A percentile compares a stretch with the other conserved stretches of the same genome.
phyloP scores from a whole-genome alignment of 1,284 basidiomycete genomes.

The Pseudozyma thailandica region DNA sequence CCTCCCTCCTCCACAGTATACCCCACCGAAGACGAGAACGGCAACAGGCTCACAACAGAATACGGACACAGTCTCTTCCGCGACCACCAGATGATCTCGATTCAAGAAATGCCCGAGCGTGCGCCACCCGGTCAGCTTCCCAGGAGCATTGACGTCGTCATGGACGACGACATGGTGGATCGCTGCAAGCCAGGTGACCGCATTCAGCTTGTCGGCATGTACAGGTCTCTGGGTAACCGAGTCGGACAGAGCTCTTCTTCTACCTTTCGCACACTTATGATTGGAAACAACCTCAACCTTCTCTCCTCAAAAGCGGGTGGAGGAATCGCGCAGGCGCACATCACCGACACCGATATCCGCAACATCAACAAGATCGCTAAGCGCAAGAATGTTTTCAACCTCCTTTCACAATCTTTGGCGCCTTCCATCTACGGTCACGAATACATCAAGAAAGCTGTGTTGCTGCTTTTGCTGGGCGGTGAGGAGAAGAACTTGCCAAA shows the following conservation, averaged over 20 bases:
- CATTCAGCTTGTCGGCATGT: conserved; percentile 94
- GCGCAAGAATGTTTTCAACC: conserved; percentile 80
- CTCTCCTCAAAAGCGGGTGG: conserved; percentile 95
- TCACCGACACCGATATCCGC: conserved; percentile 95
- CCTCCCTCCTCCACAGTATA: conserved; percentile 69
- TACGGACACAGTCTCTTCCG: conserved; percentile 91
- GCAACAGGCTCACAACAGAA: conserved; percentile 87
- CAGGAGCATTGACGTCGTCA: conserved; percentile 91
- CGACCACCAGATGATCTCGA: conserved; percentile 96
- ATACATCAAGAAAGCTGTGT: conserved; percentile 92
- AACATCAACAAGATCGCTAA: conserved; percentile 94
- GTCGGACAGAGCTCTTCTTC: conserved; percentile 77
- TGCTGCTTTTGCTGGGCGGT: conserved; percentile 91
- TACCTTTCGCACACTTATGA: conserved; percentile 88
- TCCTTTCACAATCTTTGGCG: conserved; percentile 93
- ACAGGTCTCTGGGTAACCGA: conserved; percentile 87
- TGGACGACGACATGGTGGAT: conserved; percentile 97
- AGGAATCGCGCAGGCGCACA: conserved; percentile 89
- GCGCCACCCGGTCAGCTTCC: conserved; percentile 97
- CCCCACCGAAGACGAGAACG: conserved; percentile 91
- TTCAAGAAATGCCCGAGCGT: conserved; percentile 99
- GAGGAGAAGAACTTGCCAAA: conserved; percentile 98
- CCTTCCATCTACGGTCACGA: conserved; percentile 97
- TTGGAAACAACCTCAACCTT: conserved; percentile 96
- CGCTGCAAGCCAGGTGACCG: conserved; percentile 97